Base-by-base conservation (phyloP, 1,284 basidiomycete species). In the Flammula alnicola region DNA sequence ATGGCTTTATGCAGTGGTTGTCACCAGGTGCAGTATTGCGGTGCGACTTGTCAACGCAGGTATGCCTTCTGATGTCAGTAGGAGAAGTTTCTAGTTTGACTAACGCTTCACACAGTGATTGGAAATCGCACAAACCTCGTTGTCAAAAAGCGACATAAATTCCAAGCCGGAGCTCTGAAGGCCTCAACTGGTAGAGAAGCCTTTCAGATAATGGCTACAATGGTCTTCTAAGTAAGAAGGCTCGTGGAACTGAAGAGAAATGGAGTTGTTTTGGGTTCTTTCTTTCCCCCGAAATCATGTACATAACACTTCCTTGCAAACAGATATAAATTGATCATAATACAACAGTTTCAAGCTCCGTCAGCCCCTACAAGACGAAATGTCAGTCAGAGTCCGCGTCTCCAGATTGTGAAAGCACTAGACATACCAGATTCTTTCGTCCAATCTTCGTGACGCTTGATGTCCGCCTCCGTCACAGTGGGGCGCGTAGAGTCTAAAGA, bases 391-490 rank as follows among this genome's bases (percentile, higher is more conserved):
- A 16, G 16, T 27, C n/a, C 38, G 16, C 20, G 14, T 30, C 17
- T 27, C 5, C 11, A 29, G 7, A 16, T 11, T 11, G 9, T 14
- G 20, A 36, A 16, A 29, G 36, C 49, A n/a, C n/a, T 22, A n/a
- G 42, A 66, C 78, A 47, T 53, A 82, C 88, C 88, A 56, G 85
- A 86, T 63, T 98, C 95, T 66, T 83, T 86, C 38, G 95, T 98
- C 84, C 97, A 99, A 33, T 91, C 84, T 9, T 95, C 87, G 65
- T 98, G 95, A 65, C 84, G 88, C 73, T 82, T 84, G 63, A 97
- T 95, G 74, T 99, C 96, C 11, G 88, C 82, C 54, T 86, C 83
- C 1, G 87, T 91, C 35, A 99, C 96, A 0, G 95, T 98, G 22
- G 95, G 95, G 56, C 91, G 80, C 20, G 92, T 91, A 44, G 79